phyloP scores from a whole-genome alignment of 352 stramenopile species.

The Phytophthora chlamydospora region DNA sequence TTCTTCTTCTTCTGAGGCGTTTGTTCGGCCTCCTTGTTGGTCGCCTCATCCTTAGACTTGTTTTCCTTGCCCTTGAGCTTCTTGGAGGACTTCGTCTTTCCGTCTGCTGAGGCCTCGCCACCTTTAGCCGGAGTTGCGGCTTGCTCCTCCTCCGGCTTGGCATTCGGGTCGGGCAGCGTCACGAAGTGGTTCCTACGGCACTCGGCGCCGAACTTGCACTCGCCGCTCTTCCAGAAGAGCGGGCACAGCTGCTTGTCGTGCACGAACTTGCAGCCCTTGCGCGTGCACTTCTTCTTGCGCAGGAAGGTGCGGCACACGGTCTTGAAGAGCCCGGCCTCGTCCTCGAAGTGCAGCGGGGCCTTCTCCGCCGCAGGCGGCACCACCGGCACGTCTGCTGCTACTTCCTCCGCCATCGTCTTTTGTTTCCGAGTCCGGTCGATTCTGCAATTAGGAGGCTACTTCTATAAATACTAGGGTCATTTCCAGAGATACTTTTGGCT shows the following conservation, averaged over 20 bases:
- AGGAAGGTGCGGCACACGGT: conserved; percentile 68
- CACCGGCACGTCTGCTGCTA: conserved; percentile 1
- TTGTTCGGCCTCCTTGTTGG: conserved; percentile 27
- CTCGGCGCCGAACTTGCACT: conserved; percentile 60
- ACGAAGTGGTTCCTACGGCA: conserved; percentile 69
- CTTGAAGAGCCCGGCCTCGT: conserved; percentile 64
- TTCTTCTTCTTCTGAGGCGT: conserved; percentile 42
- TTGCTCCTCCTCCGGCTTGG: conserved; percentile 26
- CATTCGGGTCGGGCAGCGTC: conserved; percentile 24
- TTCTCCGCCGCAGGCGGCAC: conserved; percentile 12
- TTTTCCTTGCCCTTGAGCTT: conserved; percentile 19
- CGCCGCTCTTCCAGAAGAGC: conserved; percentile 52
- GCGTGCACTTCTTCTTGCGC: conserved; percentile 40
- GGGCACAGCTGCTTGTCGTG: conserved; percentile 62
- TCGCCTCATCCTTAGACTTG: conserved; percentile 13
- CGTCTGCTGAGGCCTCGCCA: conserved; percentile 3
- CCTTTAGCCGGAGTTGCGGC: conserved; percentile 8
- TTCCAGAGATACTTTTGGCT: no score
- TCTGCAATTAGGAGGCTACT: no score
- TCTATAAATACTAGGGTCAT: no score
- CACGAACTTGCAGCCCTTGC: conserved; percentile 46
- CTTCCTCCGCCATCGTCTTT: conserved; percentile 19
- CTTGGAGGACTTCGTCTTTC: conserved; percentile 24
- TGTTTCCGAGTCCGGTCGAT: no score
- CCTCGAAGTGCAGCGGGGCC: conserved; percentile 46